Evolutionary conservation across 257 asterid species (phyloP).

Genomic region (Craterostigma plantagineum): DNA sequence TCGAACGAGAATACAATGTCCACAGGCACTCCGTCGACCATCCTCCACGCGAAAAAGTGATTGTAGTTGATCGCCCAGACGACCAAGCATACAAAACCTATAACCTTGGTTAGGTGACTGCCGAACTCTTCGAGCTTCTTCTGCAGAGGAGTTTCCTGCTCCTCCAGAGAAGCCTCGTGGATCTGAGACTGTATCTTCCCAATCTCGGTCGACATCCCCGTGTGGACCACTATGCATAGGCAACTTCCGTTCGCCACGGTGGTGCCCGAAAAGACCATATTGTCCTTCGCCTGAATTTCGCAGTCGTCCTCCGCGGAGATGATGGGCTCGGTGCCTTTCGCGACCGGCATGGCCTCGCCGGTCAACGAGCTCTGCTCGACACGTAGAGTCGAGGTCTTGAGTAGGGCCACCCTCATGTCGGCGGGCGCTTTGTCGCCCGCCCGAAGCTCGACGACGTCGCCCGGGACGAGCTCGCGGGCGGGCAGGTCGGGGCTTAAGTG

Average conservation of each 20-base stretch:
- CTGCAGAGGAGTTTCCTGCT: constrained; percentile 45
- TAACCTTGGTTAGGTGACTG: constrained; percentile 35
- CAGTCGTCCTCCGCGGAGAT: constrained; percentile 35
- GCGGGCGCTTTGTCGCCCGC: constrained; percentile 61
- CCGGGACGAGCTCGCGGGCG: constrained; percentile 56
- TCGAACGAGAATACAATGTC: constrained; percentile 39
- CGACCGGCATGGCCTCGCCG: constrained; percentile 50
- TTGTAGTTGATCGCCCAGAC: constrained; percentile 54
- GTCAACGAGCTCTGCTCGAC: constrained; percentile 58
- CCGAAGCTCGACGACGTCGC: constrained; percentile 55
- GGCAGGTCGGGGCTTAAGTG: constrained; percentile 34
- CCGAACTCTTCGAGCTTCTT: constrained; percentile 62
- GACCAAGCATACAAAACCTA: constrained; percentile 36
- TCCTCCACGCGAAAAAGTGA: constrained; percentile 45
- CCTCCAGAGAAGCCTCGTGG: constrained; percentile 52
- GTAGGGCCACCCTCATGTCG: constrained; percentile 46
- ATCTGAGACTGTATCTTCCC: constrained; percentile 49
- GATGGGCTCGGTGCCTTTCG: constrained; percentile 22
- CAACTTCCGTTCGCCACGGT: constrained; percentile 53
- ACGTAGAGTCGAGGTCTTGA: constrained; percentile 40
- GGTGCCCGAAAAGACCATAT: constrained; percentile 67
- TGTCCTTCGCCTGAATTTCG: constrained; percentile 48
- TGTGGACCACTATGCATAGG: constrained; percentile 28
- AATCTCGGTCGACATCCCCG: constrained; percentile 51
- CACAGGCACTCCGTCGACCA: constrained; percentile 37